Percentiles rank a stretch among this genome's conserved stretches.
phyloP scores from a whole-genome alignment of 2,329 filamentous ascomycete species.

The Macrophomina phaseolina region DNA sequence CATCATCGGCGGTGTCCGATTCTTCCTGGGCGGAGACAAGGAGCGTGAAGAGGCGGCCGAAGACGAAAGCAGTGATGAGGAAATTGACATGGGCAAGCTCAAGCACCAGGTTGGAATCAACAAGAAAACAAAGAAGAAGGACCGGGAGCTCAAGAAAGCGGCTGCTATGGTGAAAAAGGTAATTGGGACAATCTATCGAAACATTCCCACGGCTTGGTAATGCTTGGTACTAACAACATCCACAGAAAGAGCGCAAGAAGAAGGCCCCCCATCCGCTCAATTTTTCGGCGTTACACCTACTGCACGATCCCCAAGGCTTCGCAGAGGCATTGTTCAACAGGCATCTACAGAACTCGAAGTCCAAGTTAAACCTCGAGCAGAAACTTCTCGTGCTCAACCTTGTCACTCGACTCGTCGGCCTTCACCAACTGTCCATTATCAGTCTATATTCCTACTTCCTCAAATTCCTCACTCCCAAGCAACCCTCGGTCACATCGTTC shows the following conservation, averaged over 20 bases:
- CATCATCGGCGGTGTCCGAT: slow-evolving; percentile 81
- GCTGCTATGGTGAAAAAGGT: slow-evolving; percentile 76
- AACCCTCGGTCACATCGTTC: slow-evolving; percentile 90
- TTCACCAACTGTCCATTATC: slow-evolving; percentile 90
- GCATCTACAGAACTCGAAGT: slow-evolving; percentile 85
- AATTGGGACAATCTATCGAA: neutral
- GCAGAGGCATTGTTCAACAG: slow-evolving; percentile 88
- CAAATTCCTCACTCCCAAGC: slow-evolving; percentile 83
- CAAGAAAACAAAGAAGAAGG: slow-evolving; percentile 93
- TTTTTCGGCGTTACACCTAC: slow-evolving; percentile 91
- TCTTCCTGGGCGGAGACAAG: slow-evolving; percentile 95
- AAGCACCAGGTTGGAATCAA: slow-evolving; percentile 89
- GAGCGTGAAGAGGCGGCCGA: slow-evolving; percentile 87
- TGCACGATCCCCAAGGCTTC: slow-evolving; percentile 94
- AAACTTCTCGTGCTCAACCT: slow-evolving; percentile 90
- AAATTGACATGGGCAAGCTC: slow-evolving; percentile 78
- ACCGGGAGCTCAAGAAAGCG: slow-evolving; percentile 78
- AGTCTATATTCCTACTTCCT: slow-evolving; percentile 96
- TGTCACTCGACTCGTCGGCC: slow-evolving; percentile 85
- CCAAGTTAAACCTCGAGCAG: slow-evolving; percentile 84
- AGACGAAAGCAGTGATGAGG: slow-evolving; percentile 83
- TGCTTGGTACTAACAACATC: neutral
- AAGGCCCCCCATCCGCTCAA: slow-evolving; percentile 85
- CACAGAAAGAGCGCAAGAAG: slow-evolving; percentile 78
- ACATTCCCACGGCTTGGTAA: neutral